Conservation (phyloP, 805 yeast species). For the Ogataea chonburiensis region DNA sequence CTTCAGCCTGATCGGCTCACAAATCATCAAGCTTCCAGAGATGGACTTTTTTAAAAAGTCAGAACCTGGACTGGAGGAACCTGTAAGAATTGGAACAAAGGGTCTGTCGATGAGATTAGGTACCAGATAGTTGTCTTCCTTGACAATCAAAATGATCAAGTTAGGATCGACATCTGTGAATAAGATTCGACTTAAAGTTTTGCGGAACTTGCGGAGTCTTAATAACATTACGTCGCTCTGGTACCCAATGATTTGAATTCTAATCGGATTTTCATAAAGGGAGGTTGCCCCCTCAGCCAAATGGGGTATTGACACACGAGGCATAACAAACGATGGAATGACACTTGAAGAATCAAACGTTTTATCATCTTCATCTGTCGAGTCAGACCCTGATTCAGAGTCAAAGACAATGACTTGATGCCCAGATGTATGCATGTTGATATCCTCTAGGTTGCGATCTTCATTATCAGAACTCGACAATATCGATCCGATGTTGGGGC, state of each 20-base stretch:
- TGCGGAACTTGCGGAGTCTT: slow-evolving; percentile 29
- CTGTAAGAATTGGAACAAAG: slow-evolving; percentile 29
- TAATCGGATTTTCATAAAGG: slow-evolving; percentile 9
- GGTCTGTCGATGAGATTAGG: slow-evolving; percentile 32
- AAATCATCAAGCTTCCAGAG: slow-evolving; percentile 28
- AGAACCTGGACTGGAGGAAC: slow-evolving; percentile 3
- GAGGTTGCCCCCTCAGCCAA: slow-evolving; percentile 8
- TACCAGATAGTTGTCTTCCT: slow-evolving; percentile 29
- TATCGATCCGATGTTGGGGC: slow-evolving; percentile 32
- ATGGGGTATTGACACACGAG: slow-evolving; percentile 32
- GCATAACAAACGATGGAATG: slow-evolving; percentile 39
- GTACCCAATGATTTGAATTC: slow-evolving; percentile 31
- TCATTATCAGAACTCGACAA: slow-evolving; percentile 36
- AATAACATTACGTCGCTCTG: slow-evolving; percentile 20
- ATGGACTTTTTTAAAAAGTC: slow-evolving; percentile 15
- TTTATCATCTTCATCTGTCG: slow-evolving; percentile 25
- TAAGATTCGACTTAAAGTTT: slow-evolving; percentile 29
- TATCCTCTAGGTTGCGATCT: slow-evolving; percentile 22
- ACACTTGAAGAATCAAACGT: slow-evolving; percentile 30
- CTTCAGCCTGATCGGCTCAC: slow-evolving; percentile 33
- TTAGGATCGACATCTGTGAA: slow-evolving; percentile 28
- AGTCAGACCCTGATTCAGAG: slow-evolving; percentile 24
- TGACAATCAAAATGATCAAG: slow-evolving; percentile 30
- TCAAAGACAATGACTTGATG: slow-evolving; percentile 28
- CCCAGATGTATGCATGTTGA: slow-evolving; percentile 8